These are phyloP conservation scores for Malassezia sp. DNA, from an alignment of 1,284 basidiomycete genomes.

Conservation along the genomic window DNA sequence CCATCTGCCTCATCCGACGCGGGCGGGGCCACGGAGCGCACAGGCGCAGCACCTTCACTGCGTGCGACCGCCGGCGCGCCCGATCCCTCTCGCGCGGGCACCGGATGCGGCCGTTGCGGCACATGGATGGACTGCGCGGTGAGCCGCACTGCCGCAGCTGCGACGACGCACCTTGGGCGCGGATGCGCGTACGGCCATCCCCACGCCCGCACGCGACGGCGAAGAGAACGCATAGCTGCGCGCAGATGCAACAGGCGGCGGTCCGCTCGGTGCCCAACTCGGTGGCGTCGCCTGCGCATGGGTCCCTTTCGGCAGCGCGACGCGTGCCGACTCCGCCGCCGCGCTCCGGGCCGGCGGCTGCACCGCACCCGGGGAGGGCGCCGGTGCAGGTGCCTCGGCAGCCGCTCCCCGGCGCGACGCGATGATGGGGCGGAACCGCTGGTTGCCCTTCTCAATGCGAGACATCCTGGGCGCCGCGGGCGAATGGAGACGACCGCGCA, in stretches of 20 bases:
- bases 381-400: not conserved
- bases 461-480: constrained; percentile 6
- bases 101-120: not conserved
- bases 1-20: too few species aligned
- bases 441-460: constrained; percentile 16
- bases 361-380: not conserved
- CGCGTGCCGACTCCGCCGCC: too few species aligned
- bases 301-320: not conserved
- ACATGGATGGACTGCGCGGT: too few species aligned
- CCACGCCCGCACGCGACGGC: not conserved
- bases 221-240: constrained; percentile 14
- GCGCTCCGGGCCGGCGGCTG: not conserved
- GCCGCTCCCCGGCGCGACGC: not conserved
- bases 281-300: not conserved
- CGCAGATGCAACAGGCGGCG: not conserved
- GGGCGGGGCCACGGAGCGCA: too few species aligned
- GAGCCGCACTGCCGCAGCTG: too few species aligned
- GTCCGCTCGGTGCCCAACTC: not conserved
- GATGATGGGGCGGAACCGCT: constrained; percentile 14
- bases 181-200: not conserved
- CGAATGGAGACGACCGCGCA: not conserved
- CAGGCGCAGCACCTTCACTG: too few species aligned
- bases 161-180: not conserved
- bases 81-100: too few species aligned
- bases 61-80: too few species aligned